A percentile compares a stretch with the other conserved stretches of the same genome.
phyloP scores from a whole-genome alignment of 169 alveolate species.

The Eimeria zaria region DNA sequence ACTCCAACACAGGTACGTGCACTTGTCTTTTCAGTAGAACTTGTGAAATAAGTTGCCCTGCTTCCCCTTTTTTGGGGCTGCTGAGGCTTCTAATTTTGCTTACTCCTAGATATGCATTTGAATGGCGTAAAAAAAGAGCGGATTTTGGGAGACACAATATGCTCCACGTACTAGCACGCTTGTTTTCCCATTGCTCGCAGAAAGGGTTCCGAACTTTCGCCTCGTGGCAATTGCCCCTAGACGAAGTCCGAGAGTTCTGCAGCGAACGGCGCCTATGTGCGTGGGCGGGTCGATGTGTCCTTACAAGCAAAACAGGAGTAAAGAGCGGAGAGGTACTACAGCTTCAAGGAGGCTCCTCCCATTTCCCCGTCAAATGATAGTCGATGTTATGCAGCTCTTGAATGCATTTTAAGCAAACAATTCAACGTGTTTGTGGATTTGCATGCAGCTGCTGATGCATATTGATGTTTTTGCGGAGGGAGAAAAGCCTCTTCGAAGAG shows the following conservation, averaged over 20 bases:
- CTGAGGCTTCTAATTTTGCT: neutral
- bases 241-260: conserved; percentile 74
- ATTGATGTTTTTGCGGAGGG: conserved; percentile 32
- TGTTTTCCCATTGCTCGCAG: neutral
- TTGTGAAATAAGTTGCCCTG: neutral
- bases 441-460: conserved; percentile 38
- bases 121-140: neutral
- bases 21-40: neutral
- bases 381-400: neutral
- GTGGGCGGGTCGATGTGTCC: conserved; percentile 71
- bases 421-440: neutral
- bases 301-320: conserved; percentile 26
- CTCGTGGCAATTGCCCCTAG: conserved; percentile 76
- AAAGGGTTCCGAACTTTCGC: conserved; percentile 39
- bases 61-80: neutral
- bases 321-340: conserved; percentile 68
- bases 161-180: neutral
- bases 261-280: conserved; percentile 62
- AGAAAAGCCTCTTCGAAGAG: conserved; percentile 24
- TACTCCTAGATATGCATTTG: neutral
- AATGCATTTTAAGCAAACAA: neutral
- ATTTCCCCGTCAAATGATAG: neutral
- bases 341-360: neutral
- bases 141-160: neutral
- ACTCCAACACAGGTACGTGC: neutral